Percentiles rank a stretch among this genome's conserved stretches.
phyloP scores from a whole-genome alignment of 2,329 filamentous ascomycete genomes.

The Samsoniella hepiali region DNA sequence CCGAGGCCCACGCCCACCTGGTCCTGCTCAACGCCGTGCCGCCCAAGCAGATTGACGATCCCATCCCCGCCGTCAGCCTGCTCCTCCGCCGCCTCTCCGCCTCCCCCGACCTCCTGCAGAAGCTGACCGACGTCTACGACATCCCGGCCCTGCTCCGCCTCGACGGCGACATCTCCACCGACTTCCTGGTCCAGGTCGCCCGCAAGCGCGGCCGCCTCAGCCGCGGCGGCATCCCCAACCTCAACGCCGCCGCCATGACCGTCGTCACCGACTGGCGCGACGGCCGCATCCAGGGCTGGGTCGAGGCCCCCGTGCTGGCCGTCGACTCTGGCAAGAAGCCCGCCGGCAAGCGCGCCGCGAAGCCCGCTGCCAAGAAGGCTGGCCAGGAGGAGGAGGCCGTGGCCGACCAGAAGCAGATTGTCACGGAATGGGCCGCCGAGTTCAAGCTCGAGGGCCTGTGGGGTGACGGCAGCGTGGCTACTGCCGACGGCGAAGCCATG shows the following conservation, averaged over 20 bases:
- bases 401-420: slow-evolving; percentile 78
- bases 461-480: slow-evolving; percentile 57
- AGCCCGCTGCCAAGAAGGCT: slow-evolving; percentile 35
- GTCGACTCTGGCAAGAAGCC: slow-evolving; percentile 42
- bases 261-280: slow-evolving; percentile 97
- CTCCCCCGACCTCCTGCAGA: slow-evolving; percentile 69
- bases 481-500: slow-evolving; percentile 46
- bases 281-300: slow-evolving; percentile 90
- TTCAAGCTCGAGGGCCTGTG: slow-evolving; percentile 93
- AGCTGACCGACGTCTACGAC: slow-evolving; percentile 79
- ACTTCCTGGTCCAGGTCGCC: slow-evolving; percentile 93
- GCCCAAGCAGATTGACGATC: slow-evolving; percentile 91
- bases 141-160: slow-evolving; percentile 73
- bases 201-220: slow-evolving; percentile 87
- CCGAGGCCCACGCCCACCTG: slow-evolving; percentile 77
- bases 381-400: slow-evolving; percentile 44
- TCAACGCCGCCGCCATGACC: slow-evolving; percentile 82
- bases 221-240: slow-evolving; percentile 84
- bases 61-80: slow-evolving; percentile 78
- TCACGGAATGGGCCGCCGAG: slow-evolving; percentile 88
- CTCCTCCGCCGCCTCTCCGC: slow-evolving; percentile 77
- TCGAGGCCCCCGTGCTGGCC: slow-evolving; percentile 67
- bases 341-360: slow-evolving; percentile 25
- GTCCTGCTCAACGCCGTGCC: slow-evolving; percentile 89
- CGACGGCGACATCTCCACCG: slow-evolving; percentile 74